A percentile compares a stretch with the other conserved stretches of the same genome.
Conservation (phyloP, 1,284 basidiomycete genomes). For the Boletus coffeatus region DNA sequence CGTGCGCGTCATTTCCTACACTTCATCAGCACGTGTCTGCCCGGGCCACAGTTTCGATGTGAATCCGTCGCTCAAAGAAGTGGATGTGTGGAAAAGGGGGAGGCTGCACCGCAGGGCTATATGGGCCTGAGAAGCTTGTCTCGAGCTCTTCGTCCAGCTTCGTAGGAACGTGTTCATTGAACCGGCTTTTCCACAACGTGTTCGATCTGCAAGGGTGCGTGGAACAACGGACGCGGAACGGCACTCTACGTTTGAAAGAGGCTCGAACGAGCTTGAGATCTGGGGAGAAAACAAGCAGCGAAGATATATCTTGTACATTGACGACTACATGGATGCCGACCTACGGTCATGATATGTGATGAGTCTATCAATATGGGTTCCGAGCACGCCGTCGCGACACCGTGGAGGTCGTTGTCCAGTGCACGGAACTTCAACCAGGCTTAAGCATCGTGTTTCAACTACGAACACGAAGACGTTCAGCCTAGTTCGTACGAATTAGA, state of each 20-base stretch:
- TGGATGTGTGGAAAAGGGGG: conserved; percentile 36
- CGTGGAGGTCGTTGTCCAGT: conserved; percentile 37
- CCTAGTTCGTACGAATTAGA: conserved; percentile 42
- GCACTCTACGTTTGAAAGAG: conserved; percentile 32
- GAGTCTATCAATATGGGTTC: conserved; percentile 50
- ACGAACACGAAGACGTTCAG: conserved; percentile 35
- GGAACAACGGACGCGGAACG: conserved; percentile 51
- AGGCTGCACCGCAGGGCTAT: conserved; percentile 47
- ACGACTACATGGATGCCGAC: conserved; percentile 47
- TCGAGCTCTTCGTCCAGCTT: conserved; percentile 43
- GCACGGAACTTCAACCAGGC: conserved; percentile 28
- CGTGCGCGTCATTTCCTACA: conserved; percentile 44
- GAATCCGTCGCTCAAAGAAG: conserved; percentile 43
- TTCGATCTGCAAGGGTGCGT: conserved; percentile 49
- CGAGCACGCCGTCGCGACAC: conserved; percentile 41
- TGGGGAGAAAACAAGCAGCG: conserved; percentile 52
- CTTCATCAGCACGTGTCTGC: conserved; percentile 58
- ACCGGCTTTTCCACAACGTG: conserved; percentile 52
- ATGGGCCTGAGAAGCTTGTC: conserved; percentile 54
- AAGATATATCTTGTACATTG: conserved; percentile 52
- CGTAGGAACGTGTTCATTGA: conserved; percentile 31
- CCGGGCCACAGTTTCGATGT: conserved; percentile 30
- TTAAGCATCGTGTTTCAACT: conserved; percentile 28
- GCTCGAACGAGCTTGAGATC: conserved; percentile 38
- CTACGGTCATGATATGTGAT: conserved; percentile 23